Evolutionary conservation across 176 grass and related monocot species (phyloP).

Genomic region (Microstegium vimineum): DNA sequence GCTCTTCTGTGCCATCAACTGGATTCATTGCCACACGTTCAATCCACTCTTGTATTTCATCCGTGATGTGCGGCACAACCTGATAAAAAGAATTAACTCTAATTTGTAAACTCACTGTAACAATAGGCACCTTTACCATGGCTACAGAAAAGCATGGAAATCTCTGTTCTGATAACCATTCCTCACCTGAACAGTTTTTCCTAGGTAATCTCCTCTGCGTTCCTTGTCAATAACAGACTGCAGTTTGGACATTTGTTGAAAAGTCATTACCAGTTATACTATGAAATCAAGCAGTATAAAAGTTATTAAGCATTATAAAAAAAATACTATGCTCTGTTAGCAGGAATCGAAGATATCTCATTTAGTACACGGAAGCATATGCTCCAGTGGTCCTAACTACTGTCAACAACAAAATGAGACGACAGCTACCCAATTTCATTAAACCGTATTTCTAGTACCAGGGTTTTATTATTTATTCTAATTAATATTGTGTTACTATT

Average conservation of each 20-base stretch:
- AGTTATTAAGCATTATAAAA: too few relatives aligned
- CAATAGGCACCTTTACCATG: background rate
- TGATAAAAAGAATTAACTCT: slow-evolving; percentile 34
- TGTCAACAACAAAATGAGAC: background rate
- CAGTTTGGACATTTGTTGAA: slow-evolving; percentile 6
- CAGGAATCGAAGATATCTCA: background rate
- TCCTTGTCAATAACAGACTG: slow-evolving; percentile 96
- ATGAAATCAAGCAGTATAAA: too few relatives aligned
- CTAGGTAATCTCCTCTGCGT: slow-evolving; percentile 93
- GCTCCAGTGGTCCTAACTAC: background rate
- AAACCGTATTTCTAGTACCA: slow-evolving; percentile 14
- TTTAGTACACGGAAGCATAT: slow-evolving; percentile 8
- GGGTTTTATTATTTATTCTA: background rate
- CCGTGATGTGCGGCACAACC: slow-evolving; percentile 97
- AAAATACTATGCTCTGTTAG: too few relatives aligned
- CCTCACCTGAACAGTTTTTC: slow-evolving; percentile 92
- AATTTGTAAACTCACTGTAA: background rate
- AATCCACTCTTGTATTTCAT: slow-evolving; percentile 98
- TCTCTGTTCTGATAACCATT: background rate
- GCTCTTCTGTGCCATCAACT: slow-evolving; percentile 85
- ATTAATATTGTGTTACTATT: background rate
- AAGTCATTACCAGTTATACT: background rate
- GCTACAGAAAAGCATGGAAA: slow-evolving; percentile 1
- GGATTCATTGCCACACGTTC: slow-evolving; percentile 80
- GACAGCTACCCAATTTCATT: background rate